These are phyloP conservation scores for Sanghuangporus sanghuang DNA, from an alignment of 1,284 basidiomycete genomes.

Conservation along the genomic window DNA sequence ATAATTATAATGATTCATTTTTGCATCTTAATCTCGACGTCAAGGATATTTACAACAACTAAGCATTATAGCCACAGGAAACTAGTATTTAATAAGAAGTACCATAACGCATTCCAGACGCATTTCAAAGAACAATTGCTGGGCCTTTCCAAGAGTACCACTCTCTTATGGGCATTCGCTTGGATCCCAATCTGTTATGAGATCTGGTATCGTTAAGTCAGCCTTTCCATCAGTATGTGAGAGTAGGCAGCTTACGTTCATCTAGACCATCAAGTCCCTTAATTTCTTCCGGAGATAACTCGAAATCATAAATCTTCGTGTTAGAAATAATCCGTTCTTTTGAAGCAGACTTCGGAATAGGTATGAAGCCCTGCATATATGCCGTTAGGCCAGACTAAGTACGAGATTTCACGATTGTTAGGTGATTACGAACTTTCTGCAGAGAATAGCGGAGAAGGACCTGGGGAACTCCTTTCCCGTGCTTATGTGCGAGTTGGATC, in stretches of 20 bases:
- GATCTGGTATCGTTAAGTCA: conserved; percentile 11
- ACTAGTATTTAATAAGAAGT: no score
- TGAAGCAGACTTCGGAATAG: conserved; percentile 74
- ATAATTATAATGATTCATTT: no score
- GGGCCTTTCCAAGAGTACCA: background rate
- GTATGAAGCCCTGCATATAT: conserved; percentile 46
- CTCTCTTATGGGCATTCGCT: conserved; percentile 10
- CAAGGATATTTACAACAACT: no score
- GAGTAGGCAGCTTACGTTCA: conserved; percentile 31
- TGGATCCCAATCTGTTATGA: conserved; percentile 20
- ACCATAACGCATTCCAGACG: no score
- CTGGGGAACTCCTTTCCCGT: conserved; percentile 51
- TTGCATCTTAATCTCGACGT: no score
- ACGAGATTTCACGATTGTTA: background rate
- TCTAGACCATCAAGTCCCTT: conserved; percentile 55
- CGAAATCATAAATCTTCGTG: conserved; percentile 65
- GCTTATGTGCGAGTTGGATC: conserved; percentile 39
- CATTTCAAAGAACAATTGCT: no score
- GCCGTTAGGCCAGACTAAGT: background rate
- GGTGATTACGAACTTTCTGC: conserved; percentile 49
- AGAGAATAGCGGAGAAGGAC: conserved; percentile 67
- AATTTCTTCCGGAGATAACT: conserved; percentile 60
- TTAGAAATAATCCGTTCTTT: conserved; percentile 67
- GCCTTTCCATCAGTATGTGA: background rate
- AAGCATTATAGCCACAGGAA: no score